Evolutionary conservation across 805 yeast species (phyloP), one percentile per base, ranked within the genome.

Genomic region (Starmerella stellata): DNA sequence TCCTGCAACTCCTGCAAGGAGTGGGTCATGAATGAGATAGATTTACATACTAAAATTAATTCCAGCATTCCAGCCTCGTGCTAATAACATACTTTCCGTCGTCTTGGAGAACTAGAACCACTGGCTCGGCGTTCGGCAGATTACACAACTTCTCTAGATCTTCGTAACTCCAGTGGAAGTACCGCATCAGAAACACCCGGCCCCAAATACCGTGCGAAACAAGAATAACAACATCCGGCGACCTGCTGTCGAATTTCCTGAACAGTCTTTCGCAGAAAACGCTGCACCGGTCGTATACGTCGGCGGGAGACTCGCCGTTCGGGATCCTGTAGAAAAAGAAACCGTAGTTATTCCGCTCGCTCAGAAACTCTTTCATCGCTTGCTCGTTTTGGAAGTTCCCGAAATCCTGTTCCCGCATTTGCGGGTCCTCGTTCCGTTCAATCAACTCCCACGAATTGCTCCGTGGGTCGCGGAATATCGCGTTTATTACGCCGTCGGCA

Each of bases 141-240:
- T 85, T 85, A 43, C 76, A 69, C 44, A 85, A 65, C 34, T 75
- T 67, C 58, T 85, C 95, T 57, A 83, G 85, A 53, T 75, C 74
- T 54, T 83, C 95, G 52, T 78, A 87, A 2, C 78, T 68, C 95
- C 95, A 85, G 41, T 93, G 64, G 55, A 74, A 85, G 95, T 95
- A 85, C 51, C 83, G 79, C 83, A 83, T 82, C 32, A 85, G 57
- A 50, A 85, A 85, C 7, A 85, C 95, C 30, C 95, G 64, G 3
- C 92, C 78, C 87, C 93, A 82, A 14, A 85, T 80, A 8, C 95
- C 95, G 55, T 85, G 95, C 4, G 93, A 78, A 30, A 85, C 94
- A 31, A 85, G 60, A 2, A 85, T 82, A 30, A 82, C 65, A 16
- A 83, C 77, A 42, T 72, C 70, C n/a, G 95, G 83, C 48, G 70